These are phyloP conservation scores for Botryosphaeria agaves DNA, from an alignment of 2,329 filamentous ascomycete genomes.

Conservation along the genomic window DNA sequence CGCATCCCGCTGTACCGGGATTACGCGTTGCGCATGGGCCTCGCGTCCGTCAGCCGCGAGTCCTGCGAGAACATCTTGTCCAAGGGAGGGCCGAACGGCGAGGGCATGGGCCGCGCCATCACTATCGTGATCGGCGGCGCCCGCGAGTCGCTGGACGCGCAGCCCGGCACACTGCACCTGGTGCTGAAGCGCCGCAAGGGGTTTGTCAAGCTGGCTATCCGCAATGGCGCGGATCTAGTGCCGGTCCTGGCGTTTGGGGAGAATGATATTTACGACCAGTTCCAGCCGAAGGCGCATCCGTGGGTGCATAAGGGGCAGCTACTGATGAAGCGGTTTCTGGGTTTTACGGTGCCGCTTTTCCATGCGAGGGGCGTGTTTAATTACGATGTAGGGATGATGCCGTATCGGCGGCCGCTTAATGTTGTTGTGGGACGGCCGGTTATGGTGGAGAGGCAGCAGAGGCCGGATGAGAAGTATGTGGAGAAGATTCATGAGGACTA, in stretches of 20 bases:
- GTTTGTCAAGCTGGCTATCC: slow-evolving; percentile 84
- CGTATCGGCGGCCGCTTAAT: slow-evolving; percentile 74
- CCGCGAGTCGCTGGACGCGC: slow-evolving; percentile 76
- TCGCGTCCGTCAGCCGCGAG: slow-evolving; percentile 78
- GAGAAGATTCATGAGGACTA: slow-evolving; percentile 68
- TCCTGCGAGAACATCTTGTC: slow-evolving; percentile 79
- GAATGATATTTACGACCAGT: slow-evolving; percentile 88
- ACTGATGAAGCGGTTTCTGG: slow-evolving; percentile 66
- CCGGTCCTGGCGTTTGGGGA: slow-evolving; percentile 88
- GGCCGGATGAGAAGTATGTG: slow-evolving; percentile 58
- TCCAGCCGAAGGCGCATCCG: slow-evolving; percentile 61
- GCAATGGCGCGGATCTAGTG: slow-evolving; percentile 83
- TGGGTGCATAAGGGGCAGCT: slow-evolving; percentile 68
- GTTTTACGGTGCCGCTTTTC: slow-evolving; percentile 82
- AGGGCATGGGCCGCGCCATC: slow-evolving; percentile 87
- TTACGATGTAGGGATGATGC: slow-evolving; percentile 93
- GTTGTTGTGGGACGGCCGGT: slow-evolving; percentile 80
- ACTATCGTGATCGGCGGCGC: slow-evolving; percentile 93
- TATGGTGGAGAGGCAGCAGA: slow-evolving; percentile 42
- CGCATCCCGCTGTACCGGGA: slow-evolving; percentile 86
- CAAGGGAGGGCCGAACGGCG: slow-evolving; percentile 55
- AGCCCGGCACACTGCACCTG: slow-evolving; percentile 58
- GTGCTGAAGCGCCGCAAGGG: slow-evolving; percentile 75
- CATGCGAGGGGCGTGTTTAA: slow-evolving; percentile 91
- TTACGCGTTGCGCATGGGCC: slow-evolving; percentile 76